These are phyloP conservation scores for Lepidium campestre DNA, from an alignment of 441 rosid species.

Conservation along the genomic window DNA sequence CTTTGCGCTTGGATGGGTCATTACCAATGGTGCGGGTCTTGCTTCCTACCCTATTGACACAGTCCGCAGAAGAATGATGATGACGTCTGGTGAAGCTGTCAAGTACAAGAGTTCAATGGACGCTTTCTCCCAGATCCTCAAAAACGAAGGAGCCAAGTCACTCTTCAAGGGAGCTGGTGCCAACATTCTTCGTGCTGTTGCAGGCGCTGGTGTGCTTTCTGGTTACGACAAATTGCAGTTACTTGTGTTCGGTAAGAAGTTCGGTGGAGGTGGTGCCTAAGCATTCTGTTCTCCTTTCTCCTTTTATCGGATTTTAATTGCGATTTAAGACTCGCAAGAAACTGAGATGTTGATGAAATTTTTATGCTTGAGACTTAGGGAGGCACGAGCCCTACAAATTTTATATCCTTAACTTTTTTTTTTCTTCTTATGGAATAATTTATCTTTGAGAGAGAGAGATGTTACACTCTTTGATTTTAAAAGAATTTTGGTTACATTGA, in stretches of 20 bases:
- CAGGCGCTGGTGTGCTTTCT: slow-evolving; percentile 66
- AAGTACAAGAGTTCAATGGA: slow-evolving; percentile 57
- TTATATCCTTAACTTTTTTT: slow-evolving; percentile 6
- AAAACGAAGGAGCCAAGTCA: slow-evolving; percentile 58
- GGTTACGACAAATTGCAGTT: slow-evolving; percentile 64
- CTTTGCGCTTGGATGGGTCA: slow-evolving; percentile 62
- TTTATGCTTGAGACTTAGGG: slow-evolving; percentile 1
- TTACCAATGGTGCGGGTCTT: slow-evolving; percentile 61
- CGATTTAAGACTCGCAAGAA: slow-evolving; percentile 1
- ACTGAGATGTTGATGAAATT: slow-evolving; percentile 24
- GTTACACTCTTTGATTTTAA: background rate
- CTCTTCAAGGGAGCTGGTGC: slow-evolving; percentile 69
- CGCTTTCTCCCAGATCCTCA: slow-evolving; percentile 48
- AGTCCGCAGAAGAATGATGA: slow-evolving; percentile 68
- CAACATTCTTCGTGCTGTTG: slow-evolving; percentile 56
- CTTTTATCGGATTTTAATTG: background rate
- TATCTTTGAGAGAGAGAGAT: background rate
- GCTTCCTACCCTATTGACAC: slow-evolving; percentile 61
- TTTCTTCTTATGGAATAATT: slow-evolving; percentile 14
- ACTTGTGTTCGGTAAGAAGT: slow-evolving; percentile 53
- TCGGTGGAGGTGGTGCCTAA: slow-evolving; percentile 52
- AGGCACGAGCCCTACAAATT: slow-evolving; percentile 4
- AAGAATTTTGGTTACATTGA: background rate
- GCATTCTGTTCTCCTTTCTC: background rate
- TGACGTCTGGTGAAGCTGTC: slow-evolving; percentile 62